Base-by-base conservation (phyloP, 1,284 basidiomycete species). In the Takashimella tepidaria region DNA sequence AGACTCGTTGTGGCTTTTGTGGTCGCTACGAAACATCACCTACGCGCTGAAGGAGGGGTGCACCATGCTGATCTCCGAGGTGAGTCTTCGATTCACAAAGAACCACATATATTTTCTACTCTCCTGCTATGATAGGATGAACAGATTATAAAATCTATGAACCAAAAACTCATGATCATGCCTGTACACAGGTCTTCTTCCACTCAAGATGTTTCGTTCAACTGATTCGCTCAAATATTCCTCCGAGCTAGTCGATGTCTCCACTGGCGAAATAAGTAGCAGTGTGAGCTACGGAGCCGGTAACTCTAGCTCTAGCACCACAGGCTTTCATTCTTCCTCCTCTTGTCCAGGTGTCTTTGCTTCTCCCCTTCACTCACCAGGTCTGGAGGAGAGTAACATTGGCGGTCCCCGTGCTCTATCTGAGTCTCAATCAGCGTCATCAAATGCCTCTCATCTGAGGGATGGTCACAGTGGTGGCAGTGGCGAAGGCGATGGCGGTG, bases 1-100 rank as follows among this genome's bases (percentile, higher is more conserved):
- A 83, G 83, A 54, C 80, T 89, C 37, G 80, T 83, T 26, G 75
- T 88, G 20, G 81, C 50, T 46, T 62, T 63, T 53, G 66, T 67
- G 4, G 54, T 69, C 16, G 64, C 68, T 11, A 65, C 56, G 6
- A 74, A 74, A 54, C 72, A 74, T 55, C 70, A 74, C 51, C 60
- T 74, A 19, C 53, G 72, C 20, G 67, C 67, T 3, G 72, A 74
- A 54, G 72, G 69, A 8, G 72, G 72, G 11, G 63, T 68, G 5
- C 66, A 72, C 52, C 72, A 74, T 45, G 64, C 65, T 10, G 72
- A 72, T 54, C 58, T 74, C 19, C 59, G 63, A 51, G 71, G 70
- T 69, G 40, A 51, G 64, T 45, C 3, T n/a, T n/a, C n/a, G n/a
- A n/a, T n/a, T n/a, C n/a, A n/a, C n/a, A n/a, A n/a, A n/a, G n/a